A percentile compares a stretch with the other conserved stretches of the same genome.
Evolutionary conservation across 129 eudicot genomes (phyloP).

Genomic region (Artemisia annua): DNA sequence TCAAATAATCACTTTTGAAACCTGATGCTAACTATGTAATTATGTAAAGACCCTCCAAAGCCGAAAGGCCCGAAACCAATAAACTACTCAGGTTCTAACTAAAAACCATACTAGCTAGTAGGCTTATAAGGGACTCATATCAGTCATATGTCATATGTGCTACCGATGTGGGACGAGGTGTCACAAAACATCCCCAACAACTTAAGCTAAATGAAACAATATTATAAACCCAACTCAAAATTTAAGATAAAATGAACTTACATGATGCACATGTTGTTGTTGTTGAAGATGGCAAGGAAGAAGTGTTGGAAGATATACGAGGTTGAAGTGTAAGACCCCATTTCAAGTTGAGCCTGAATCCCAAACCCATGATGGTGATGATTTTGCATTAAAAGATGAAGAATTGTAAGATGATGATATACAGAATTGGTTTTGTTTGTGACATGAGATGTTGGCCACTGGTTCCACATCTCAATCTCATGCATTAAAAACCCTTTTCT

Average conservation of each 20-base stretch:
- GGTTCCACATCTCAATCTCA: conserved; percentile 53
- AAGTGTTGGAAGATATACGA: conserved; percentile 46
- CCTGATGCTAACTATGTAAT: no score
- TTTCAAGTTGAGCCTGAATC: conserved; percentile 63
- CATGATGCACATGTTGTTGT: conserved; percentile 52
- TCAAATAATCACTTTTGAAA: no score
- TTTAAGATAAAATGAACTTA: conserved; percentile 36
- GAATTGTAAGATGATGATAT: conserved; percentile 11
- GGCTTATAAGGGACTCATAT: no score
- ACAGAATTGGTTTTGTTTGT: conserved; percentile 17
- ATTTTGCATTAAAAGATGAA: conserved; percentile 36
- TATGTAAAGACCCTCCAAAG: no score
- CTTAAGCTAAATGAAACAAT: no score
- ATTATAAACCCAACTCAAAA: neutral
- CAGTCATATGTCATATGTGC: no score
- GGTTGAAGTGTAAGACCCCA: conserved; percentile 68
- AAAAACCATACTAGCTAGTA: no score
- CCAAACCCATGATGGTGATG: conserved; percentile 35
- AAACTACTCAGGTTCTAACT: no score
- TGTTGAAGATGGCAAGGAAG: conserved; percentile 51
- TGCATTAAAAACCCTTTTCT: neutral
- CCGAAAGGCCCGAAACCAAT: no score
- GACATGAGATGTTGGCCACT: conserved; percentile 56
- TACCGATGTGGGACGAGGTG: no score
- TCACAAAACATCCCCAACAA: no score